Evolutionary conservation across 2,329 filamentous ascomycete species (phyloP).

Genomic region (Cladosporium phlei): DNA sequence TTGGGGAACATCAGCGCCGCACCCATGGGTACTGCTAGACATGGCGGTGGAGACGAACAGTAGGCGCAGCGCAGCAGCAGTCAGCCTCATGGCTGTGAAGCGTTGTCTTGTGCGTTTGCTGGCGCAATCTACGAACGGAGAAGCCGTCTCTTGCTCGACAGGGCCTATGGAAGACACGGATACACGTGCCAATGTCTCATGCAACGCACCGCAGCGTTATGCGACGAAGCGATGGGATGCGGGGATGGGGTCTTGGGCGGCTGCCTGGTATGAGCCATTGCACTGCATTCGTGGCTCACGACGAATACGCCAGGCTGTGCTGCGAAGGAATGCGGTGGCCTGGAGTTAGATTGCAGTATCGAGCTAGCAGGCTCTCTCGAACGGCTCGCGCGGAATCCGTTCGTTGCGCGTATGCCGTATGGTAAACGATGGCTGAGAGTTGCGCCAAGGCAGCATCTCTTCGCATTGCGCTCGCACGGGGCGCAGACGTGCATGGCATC

Average conservation of each 20-base stretch:
- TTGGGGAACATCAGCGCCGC: not conserved
- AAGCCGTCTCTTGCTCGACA: conserved; percentile 5
- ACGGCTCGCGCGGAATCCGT: conserved; percentile 7
- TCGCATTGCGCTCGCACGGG: conserved; percentile 6
- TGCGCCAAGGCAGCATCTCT: conserved; percentile 6
- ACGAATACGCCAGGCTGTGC: conserved; percentile 10
- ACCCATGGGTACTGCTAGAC: not conserved
- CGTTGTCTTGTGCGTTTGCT: not conserved
- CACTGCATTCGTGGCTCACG: conserved; percentile 7
- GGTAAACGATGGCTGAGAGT: conserved; percentile 4
- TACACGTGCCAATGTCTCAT: conserved; percentile 2
- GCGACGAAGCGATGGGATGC: conserved; percentile 5
- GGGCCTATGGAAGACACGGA: not conserved
- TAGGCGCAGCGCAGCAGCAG: conserved; percentile 1
- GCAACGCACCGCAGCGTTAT: not conserved
- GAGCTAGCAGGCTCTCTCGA: not conserved
- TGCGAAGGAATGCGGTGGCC: conserved; percentile 13
- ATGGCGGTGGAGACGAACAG: conserved; percentile 1
- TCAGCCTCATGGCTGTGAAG: conserved; percentile 10
- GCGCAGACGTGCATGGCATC: conserved; percentile 1
- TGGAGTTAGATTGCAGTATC: conserved; percentile 11
- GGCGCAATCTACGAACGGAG: conserved; percentile 3
- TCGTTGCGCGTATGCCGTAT: not conserved
- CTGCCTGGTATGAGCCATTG: conserved; percentile 10
- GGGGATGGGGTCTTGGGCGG: conserved; percentile 8